These are phyloP conservation scores for Apophysomyces elegans DNA, from an alignment of 371 early-diverging fungal species.

Conservation along the genomic window DNA sequence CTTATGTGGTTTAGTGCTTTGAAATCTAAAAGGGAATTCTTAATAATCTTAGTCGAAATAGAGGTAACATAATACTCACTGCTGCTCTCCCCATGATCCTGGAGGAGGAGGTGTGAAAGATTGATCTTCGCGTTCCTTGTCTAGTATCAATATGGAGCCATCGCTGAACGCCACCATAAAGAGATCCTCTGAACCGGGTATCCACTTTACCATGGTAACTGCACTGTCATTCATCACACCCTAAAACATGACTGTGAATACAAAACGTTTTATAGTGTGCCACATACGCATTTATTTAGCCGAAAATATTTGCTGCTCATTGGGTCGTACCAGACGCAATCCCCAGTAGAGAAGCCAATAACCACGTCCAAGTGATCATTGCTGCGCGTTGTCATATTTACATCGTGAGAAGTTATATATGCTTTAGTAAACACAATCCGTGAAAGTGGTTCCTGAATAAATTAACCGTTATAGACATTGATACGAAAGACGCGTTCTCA, in stretches of 20 bases:
- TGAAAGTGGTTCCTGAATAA: constrained; percentile 75
- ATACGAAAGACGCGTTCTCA: neutral
- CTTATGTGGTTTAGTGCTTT: constrained; percentile 50
- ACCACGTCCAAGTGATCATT: constrained; percentile 73
- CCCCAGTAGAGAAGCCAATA: constrained; percentile 86
- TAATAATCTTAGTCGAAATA: neutral
- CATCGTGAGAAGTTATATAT: constrained; percentile 86
- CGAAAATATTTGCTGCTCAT: constrained; percentile 68
- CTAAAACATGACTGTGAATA: constrained; percentile 26
- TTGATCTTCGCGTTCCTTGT: constrained; percentile 85
- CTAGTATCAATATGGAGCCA: constrained; percentile 81
- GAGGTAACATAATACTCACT: constrained; percentile 21
- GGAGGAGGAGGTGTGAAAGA: constrained; percentile 47
- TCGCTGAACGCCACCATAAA: constrained; percentile 84
- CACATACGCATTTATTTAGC: constrained; percentile 44
- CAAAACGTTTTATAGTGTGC: neutral
- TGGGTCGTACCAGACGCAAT: constrained; percentile 83
- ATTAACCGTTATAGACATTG: neutral
- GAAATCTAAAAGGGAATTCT: constrained; percentile 43
- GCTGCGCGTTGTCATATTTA: constrained; percentile 73
- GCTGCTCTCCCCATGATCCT: constrained; percentile 30
- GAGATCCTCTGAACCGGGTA: constrained; percentile 85
- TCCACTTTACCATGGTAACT: constrained; percentile 86
- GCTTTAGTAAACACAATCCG: constrained; percentile 80
- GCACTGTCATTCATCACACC: constrained; percentile 68